phyloP scores from a whole-genome alignment of 2,329 filamentous ascomycete genomes.

The Capronia coronata region DNA sequence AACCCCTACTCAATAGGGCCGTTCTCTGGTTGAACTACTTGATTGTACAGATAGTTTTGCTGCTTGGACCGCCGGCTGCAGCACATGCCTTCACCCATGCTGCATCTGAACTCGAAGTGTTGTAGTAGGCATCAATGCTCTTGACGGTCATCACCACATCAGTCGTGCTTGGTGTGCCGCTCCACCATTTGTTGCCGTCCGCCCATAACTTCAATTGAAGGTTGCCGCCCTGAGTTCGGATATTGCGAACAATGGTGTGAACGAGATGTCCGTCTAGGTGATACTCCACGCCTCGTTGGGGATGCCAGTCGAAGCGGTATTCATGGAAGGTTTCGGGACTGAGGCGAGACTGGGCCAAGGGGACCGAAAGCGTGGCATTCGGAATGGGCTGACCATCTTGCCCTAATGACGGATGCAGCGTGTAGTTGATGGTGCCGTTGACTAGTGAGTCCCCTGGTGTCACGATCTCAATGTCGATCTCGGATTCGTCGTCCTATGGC shows the following conservation, averaged over 20 bases:
- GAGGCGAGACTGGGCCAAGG: conserved; percentile 17
- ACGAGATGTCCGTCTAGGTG: conserved; percentile 29
- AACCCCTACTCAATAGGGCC: neutral
- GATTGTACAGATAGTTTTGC: conserved; percentile 24
- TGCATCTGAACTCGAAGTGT: conserved; percentile 23
- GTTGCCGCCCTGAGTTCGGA: conserved; percentile 26
- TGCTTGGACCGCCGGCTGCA: conserved; percentile 27
- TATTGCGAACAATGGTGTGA: conserved; percentile 21
- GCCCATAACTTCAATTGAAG: conserved; percentile 32
- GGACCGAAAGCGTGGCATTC: conserved; percentile 28
- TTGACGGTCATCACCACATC: conserved; percentile 28
- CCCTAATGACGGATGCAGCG: conserved; percentile 29
- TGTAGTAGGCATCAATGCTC: conserved; percentile 29
- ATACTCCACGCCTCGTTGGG: conserved; percentile 24
- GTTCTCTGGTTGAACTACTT: neutral
- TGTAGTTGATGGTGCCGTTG: conserved; percentile 30
- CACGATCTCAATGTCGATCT: conserved; percentile 31
- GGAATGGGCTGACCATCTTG: conserved; percentile 23
- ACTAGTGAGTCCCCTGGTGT: conserved; percentile 28
- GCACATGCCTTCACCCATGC: conserved; percentile 17
- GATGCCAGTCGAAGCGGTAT: conserved; percentile 31
- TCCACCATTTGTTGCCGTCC: conserved; percentile 30
- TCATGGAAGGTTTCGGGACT: conserved; percentile 20
- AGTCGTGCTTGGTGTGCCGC: conserved; percentile 29
- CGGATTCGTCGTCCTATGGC: conserved; percentile 29